Evolutionary conservation across 805 yeast genomes (phyloP).

Genomic region (Lachancea meyersii): DNA sequence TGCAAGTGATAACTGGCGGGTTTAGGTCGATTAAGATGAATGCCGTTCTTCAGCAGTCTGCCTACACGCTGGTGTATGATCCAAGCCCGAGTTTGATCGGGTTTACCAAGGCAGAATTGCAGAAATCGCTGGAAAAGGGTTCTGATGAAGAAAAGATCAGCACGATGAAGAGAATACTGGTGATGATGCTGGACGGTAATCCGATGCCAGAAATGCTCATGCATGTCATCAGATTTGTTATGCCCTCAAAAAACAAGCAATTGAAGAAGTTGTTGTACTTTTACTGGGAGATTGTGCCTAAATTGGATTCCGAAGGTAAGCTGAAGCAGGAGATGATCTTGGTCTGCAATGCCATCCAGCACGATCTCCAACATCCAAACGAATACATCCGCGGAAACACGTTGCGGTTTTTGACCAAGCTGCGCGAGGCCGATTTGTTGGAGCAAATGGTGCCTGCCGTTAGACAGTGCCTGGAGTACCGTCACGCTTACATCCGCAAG

Average conservation of each 20-base stretch:
- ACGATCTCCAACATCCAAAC: conserved; percentile 96
- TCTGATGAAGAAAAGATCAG: conserved; percentile 81
- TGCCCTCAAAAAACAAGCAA: conserved; percentile 90
- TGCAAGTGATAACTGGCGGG: background rate
- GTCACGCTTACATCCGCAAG: conserved; percentile 96
- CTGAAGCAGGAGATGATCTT: conserved; percentile 97
- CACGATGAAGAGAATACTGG: conserved; percentile 82
- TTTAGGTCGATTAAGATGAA: conserved; percentile 1
- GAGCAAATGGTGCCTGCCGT: conserved; percentile 95
- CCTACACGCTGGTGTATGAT: conserved; percentile 77
- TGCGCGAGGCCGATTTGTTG: conserved; percentile 86
- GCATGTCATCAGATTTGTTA: conserved; percentile 94
- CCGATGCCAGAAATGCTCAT: conserved; percentile 87
- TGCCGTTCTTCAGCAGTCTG: conserved; percentile 30
- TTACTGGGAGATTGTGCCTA: conserved; percentile 98
- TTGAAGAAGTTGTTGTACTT: conserved; percentile 88
- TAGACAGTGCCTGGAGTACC: conserved; percentile 84
- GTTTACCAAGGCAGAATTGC: conserved; percentile 63
- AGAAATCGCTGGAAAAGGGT: conserved; percentile 76
- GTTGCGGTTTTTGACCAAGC: conserved; percentile 80
- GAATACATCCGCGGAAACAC: conserved; percentile 96
- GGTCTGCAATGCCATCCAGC: conserved; percentile 95
- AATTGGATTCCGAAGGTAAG: conserved; percentile 79
- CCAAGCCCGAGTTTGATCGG: conserved; percentile 59
- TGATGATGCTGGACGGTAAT: conserved; percentile 86